Evolutionary conservation across 305 asterid species (phyloP), one percentile per base, ranked within the genome.

Genomic region (Fraxinus sp.): DNA sequence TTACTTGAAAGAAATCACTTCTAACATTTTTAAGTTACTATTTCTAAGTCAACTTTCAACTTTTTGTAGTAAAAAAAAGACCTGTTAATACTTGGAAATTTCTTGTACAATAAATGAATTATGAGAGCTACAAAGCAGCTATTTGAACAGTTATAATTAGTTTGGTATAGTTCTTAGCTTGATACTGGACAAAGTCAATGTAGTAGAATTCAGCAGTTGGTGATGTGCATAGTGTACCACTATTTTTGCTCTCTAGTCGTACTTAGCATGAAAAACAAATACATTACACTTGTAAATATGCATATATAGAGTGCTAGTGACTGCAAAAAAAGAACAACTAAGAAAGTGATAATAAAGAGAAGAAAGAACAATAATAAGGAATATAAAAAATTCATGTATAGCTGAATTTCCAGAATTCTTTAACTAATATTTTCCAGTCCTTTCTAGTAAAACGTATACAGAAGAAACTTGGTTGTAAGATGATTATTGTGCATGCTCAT

Each of bases 291-390:
- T 11, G 18, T 26, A 68, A 68, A 68, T 68, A 68, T 28, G 74
- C n/a, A 4, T 68, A 11, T 13, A 28, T 16, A 68, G 37, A 28
- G 74, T 28, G 74, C 33, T 68, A 68, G 18, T 24, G 37, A 11
- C 18, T 68, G 20, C 33, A 5, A 68, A 68, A 68, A 68, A 28
- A 11, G 33, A 68, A 66, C 72, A 64, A 64, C n/a, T 68, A 68
- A 66, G 74, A 26, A 66, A 68, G 9, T 68, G 74, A 68, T 68
- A 10, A 68, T 68, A 68, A 28, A 66, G 74, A 66, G 74, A 66
- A 66, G 16, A 66, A 66, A 26, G 74, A 10, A 26, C 74, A 66
- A 66, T 26, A 24, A 2, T 24, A 66, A 28, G 18, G 74, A 66
- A 66, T 16, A 11, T 28, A 28, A 66, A 66, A 66, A 22, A 22